Base-by-base conservation (phyloP, 2,329 filamentous ascomycete species). In the Aspergillus aculeatus region DNA sequence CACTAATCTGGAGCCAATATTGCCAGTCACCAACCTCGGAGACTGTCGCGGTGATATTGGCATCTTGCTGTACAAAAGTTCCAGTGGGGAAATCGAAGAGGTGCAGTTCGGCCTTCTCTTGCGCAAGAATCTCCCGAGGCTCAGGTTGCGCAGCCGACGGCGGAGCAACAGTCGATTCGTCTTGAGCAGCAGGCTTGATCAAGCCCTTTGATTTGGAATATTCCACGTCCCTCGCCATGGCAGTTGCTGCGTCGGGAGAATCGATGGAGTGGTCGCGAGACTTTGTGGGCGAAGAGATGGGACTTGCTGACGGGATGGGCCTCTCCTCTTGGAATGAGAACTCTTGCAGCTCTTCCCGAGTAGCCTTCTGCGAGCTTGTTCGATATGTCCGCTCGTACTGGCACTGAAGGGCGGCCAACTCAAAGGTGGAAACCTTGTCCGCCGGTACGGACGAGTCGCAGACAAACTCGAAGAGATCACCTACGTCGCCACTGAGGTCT, bases 381-480 rank as follows among this genome's bases (percentile, higher is more conserved):
- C 91, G 86, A 76, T 95, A 96, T 76, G 96, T 98, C 71, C 94
- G 86, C 80, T 99, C 95, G 89, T 96, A 99, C 77, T 99, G 95
- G 75, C 95, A 97, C 84, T 97, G 89, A 59, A 91, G 85, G 7
- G 95, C 91, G 56, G 92, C 88, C 56, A 89, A 83, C 71, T 94
- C 87, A 74, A 99, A 98, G 16, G 89, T 86, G 50, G 88, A 83
- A 24, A 95, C 89, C 68, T 93, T 89, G 51, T 86, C 83, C 2
- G 86, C 80, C 29, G 87, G 81, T 47, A 90, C 85, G 12, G 88
- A 87, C 44, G 82, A 75, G 77, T 98, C 95, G 80, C 93, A 98
- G 64, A 99, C 90, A 73, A 98, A 99, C 76, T 99, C 94, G 83
- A 91, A 99, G n/a, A 98, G 84, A 76, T 99, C 95, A 56, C 92